These are phyloP conservation scores for Incumbomyces delicatus DNA, from an alignment of 2,329 filamentous ascomycete species.

Conservation along the genomic window DNA sequence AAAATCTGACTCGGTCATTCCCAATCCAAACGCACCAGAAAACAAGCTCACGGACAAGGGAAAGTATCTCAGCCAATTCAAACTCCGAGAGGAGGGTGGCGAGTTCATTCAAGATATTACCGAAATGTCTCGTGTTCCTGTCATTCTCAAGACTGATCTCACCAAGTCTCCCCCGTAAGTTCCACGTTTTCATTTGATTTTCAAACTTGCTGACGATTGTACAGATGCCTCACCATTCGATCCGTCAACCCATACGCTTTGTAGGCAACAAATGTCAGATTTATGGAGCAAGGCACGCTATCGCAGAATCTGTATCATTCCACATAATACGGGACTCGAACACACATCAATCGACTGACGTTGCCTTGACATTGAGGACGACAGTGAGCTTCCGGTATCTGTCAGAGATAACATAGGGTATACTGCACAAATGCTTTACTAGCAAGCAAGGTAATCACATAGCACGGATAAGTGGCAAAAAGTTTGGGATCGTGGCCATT, in stretches of 20 bases:
- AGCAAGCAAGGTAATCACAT: background rate
- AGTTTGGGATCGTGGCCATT: background rate
- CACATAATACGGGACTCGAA: background rate
- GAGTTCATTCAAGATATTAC: slow-evolving; percentile 97
- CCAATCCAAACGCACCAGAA: slow-evolving; percentile 58
- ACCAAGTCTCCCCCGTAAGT: slow-evolving; percentile 99
- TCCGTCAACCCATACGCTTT: slow-evolving; percentile 43
- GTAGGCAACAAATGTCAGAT: slow-evolving; percentile 19
- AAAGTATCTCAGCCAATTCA: slow-evolving; percentile 87
- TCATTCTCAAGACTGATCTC: slow-evolving; percentile 96
- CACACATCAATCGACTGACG: background rate
- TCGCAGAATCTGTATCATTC: background rate
- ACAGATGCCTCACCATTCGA: slow-evolving; percentile 41
- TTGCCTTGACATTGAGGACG: background rate
- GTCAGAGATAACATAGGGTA: background rate
- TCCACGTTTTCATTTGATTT: slow-evolving; percentile 1
- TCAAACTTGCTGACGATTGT: slow-evolving; percentile 18
- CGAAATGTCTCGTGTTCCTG: slow-evolving; percentile 95
- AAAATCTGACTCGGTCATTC: slow-evolving; percentile 69
- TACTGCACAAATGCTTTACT: background rate
- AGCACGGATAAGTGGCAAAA: background rate
- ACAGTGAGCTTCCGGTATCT: background rate
- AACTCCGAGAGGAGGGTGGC: slow-evolving; percentile 79
- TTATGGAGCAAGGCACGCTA: background rate
- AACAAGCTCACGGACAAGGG: slow-evolving; percentile 82